phyloP scores from a whole-genome alignment of 2,329 filamentous ascomycete species.

The Cladosporium sp. region DNA sequence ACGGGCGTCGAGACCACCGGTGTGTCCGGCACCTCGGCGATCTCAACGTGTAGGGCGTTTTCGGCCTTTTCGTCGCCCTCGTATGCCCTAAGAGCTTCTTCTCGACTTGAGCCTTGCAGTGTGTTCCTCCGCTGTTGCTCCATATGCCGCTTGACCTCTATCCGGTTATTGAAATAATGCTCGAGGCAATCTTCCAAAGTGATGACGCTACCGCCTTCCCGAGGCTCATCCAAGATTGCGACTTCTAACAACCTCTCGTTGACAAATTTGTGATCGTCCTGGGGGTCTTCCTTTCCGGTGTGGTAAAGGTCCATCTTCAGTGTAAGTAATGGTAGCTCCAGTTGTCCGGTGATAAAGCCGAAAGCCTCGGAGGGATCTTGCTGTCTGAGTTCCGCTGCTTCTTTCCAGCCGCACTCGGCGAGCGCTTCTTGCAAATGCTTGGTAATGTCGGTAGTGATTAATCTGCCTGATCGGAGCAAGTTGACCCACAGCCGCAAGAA shows the following conservation, averaged over 20 bases:
- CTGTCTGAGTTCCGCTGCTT: constrained; percentile 69
- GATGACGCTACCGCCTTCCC: constrained; percentile 55
- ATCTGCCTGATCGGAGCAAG: constrained; percentile 72
- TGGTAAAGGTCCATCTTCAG: constrained; percentile 94
- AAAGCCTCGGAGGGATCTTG: constrained; percentile 97
- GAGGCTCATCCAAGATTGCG: constrained; percentile 69
- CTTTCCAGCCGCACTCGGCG: constrained; percentile 80
- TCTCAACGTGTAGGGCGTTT: constrained; percentile 9
- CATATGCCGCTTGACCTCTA: constrained; percentile 77
- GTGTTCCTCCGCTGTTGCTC: constrained; percentile 53
- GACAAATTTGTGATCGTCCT: constrained; percentile 89
- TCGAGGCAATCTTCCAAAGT: constrained; percentile 88
- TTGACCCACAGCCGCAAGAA: constrained; percentile 89
- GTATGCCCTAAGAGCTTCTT: constrained; percentile 8
- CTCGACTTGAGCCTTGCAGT: constrained; percentile 38
- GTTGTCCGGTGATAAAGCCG: constrained; percentile 83
- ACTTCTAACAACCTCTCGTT: constrained; percentile 88
- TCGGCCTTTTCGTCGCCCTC: constrained; percentile 25
- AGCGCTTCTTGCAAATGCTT: constrained; percentile 75
- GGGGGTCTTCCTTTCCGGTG: constrained; percentile 72
- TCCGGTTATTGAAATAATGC: constrained; percentile 87
- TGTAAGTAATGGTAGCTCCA: constrained; percentile 80
- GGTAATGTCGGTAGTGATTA: constrained; percentile 81
- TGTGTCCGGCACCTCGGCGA: constrained; percentile 30
- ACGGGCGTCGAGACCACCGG: constrained; percentile 20